Conservation (phyloP, 345 rosid species). For the Aurinia saxatilis region DNA sequence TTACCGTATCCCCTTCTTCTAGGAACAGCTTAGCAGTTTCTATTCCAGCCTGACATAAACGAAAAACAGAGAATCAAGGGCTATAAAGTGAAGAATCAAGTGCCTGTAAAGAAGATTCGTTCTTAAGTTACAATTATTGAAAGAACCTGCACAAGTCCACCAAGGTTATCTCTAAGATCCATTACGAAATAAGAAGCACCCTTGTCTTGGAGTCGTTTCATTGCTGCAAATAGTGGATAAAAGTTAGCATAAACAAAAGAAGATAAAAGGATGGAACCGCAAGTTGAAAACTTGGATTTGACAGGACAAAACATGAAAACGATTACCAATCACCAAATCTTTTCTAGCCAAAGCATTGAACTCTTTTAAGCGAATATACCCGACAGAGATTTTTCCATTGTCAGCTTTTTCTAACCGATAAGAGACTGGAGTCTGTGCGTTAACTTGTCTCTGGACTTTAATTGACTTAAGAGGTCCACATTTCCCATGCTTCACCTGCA, state of each 20-base stretch:
- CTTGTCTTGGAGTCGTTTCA: slow-evolving; percentile 82
- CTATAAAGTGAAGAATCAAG: slow-evolving; percentile 1
- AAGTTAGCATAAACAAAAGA: neutral
- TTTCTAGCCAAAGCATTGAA: slow-evolving; percentile 92
- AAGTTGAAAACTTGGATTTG: neutral
- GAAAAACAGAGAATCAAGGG: slow-evolving; percentile 9
- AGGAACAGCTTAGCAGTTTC: slow-evolving; percentile 91
- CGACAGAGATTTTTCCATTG: slow-evolving; percentile 52
- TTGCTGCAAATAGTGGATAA: slow-evolving; percentile 42
- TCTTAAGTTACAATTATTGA: neutral
- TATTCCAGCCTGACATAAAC: slow-evolving; percentile 76
- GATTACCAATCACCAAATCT: slow-evolving; percentile 80
- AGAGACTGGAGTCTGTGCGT: slow-evolving; percentile 78
- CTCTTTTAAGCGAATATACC: slow-evolving; percentile 83
- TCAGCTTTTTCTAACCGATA: slow-evolving; percentile 75
- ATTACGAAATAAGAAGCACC: slow-evolving; percentile 76
- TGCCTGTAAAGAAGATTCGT: neutral
- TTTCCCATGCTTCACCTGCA: slow-evolving; percentile 81
- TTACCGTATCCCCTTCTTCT: slow-evolving; percentile 79
- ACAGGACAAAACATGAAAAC: neutral
- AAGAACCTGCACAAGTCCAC: slow-evolving; percentile 87
- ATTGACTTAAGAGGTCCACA: slow-evolving; percentile 72
- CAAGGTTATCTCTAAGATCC: slow-evolving; percentile 97
- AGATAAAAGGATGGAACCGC: neutral
- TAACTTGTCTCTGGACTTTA: slow-evolving; percentile 72